phyloP scores from a whole-genome alignment of 805 yeast species.

The Maudiozyma saulgeensis region DNA sequence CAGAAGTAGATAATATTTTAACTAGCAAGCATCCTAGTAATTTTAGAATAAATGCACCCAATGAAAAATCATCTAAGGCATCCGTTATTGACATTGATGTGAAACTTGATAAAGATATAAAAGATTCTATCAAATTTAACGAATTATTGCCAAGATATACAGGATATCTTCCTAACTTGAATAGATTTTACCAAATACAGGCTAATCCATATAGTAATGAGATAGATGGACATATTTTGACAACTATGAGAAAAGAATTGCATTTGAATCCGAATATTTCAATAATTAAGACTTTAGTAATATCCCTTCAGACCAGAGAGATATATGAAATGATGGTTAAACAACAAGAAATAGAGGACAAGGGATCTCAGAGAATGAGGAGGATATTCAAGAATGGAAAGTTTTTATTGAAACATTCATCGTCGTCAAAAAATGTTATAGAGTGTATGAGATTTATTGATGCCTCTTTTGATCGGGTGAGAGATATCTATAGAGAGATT shows the following conservation, averaged over 20 bases:
- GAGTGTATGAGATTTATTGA: slow-evolving; percentile 18
- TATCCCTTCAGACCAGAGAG: slow-evolving; percentile 32
- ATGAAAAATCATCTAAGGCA: slow-evolving; percentile 9
- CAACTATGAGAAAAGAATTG: slow-evolving; percentile 46
- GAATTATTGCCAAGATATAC: slow-evolving; percentile 25
- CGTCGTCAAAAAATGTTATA: slow-evolving; percentile 12
- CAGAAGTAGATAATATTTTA: background rate
- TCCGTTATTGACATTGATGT: slow-evolving; percentile 22
- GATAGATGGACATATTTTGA: slow-evolving; percentile 39
- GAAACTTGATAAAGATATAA: slow-evolving; percentile 2
- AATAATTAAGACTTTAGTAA: slow-evolving; percentile 20
- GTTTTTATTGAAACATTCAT: slow-evolving; percentile 9
- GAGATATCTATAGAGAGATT: slow-evolving; percentile 14
- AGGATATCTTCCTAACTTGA: slow-evolving; percentile 22
- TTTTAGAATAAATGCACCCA: background rate
- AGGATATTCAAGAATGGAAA: slow-evolving; percentile 22
- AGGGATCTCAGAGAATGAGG: slow-evolving; percentile 15
- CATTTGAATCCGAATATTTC: slow-evolving; percentile 13
- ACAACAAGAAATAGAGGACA: slow-evolving; percentile 10
- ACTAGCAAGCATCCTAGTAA: slow-evolving; percentile 3
- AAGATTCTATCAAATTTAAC: slow-evolving; percentile 7
- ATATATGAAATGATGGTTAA: slow-evolving; percentile 28
- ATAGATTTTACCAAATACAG: slow-evolving; percentile 34
- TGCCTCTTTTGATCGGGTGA: slow-evolving; percentile 16
- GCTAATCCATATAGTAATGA: slow-evolving; percentile 45